phyloP scores from a whole-genome alignment of 345 rosid species.

The Noccaea bulbosa region DNA sequence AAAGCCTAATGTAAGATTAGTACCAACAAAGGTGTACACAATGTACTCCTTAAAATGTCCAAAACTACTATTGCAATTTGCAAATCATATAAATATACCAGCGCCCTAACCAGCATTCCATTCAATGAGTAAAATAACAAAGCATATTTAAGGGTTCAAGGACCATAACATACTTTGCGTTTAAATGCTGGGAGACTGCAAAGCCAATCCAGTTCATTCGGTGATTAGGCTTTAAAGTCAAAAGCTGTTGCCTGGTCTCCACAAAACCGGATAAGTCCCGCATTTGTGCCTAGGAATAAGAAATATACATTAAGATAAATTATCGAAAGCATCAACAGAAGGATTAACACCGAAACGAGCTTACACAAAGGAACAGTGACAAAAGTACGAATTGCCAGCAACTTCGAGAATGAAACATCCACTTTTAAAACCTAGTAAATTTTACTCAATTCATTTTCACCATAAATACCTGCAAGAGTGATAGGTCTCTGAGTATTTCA shows the following conservation, averaged over 20 bases:
- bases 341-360: constrained; percentile 10
- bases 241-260: constrained; percentile 94
- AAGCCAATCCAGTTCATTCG: constrained; percentile 99
- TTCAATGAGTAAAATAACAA: background rate
- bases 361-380: constrained; percentile 14
- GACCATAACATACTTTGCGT: constrained; percentile 65
- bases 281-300: constrained; percentile 86
- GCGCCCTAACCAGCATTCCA: constrained; percentile 10
- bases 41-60: constrained; percentile 4
- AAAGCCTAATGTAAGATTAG: background rate
- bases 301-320: constrained; percentile 20
- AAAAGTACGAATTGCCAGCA: constrained; percentile 8
- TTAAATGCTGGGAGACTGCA: constrained; percentile 95
- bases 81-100: constrained; percentile 22
- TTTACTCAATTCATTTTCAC: background rate
- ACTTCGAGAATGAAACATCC: constrained; percentile 3
- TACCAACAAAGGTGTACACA: constrained; percentile 1
- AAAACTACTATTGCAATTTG: constrained; percentile 20
- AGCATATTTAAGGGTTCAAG: constrained; percentile 28
- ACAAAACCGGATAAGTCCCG: constrained; percentile 96
- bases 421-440: constrained; percentile 1
- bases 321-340: constrained; percentile 14
- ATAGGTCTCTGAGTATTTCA: constrained; percentile 93
- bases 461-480: constrained; percentile 82
- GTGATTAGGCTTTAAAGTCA: constrained; percentile 93